Conservation (phyloP, 768 basidiomycete genomes). For the Pholiota microspora region DNA sequence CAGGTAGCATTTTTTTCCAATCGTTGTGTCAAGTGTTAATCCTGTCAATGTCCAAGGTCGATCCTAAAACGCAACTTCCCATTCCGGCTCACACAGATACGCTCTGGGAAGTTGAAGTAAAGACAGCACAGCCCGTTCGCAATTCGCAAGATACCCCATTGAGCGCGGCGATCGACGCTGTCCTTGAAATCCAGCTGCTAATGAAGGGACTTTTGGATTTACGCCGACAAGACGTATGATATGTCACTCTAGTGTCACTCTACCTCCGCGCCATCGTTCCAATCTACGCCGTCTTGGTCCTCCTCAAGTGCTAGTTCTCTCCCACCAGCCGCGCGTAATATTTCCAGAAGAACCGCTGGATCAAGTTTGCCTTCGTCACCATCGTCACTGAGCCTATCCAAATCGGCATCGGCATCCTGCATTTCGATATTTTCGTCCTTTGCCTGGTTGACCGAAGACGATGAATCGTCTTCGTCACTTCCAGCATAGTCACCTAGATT, state of each 20-base stretch:
- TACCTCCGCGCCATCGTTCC: constrained; percentile 39
- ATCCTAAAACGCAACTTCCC: constrained; percentile 71
- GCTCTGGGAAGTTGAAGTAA: constrained; percentile 87
- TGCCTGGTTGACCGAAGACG: background rate
- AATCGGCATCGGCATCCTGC: constrained; percentile 25
- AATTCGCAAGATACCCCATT: constrained; percentile 78
- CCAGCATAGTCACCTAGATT: constrained; percentile 45
- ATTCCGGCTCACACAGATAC: constrained; percentile 79
- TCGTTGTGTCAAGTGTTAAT: background rate
- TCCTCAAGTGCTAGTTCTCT: constrained; percentile 26
- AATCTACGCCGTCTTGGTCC: constrained; percentile 48
- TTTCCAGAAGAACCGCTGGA: constrained; percentile 38
- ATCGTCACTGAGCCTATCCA: constrained; percentile 31
- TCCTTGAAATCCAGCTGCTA: constrained; percentile 75
- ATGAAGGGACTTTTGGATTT: constrained; percentile 86
- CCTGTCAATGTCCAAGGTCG: constrained; percentile 46
- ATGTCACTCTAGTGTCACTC: constrained; percentile 9
- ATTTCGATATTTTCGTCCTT: constrained; percentile 10
- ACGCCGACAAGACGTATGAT: constrained; percentile 65
- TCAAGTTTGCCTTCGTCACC: constrained; percentile 35
- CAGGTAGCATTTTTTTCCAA: constrained; percentile 40
- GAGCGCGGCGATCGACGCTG: constrained; percentile 66
- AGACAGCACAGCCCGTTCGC: constrained; percentile 74
- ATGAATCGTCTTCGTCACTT: constrained; percentile 41
- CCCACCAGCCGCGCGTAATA: constrained; percentile 36